phyloP scores from a whole-genome alignment of 805 yeast species.

The Zygosaccharomyces lentus region DNA sequence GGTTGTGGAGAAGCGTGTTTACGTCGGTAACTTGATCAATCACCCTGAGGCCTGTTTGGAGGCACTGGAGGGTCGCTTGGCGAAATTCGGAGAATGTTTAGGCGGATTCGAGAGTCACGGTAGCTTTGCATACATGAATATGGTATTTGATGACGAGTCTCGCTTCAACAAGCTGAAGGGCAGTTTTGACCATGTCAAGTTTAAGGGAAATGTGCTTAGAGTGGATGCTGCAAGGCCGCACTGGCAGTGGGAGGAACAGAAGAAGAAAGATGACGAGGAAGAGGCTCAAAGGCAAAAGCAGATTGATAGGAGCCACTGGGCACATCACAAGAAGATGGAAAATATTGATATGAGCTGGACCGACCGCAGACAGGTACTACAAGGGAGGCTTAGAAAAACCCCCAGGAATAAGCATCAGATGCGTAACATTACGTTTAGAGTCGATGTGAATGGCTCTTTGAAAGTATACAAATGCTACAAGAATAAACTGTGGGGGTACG shows the following conservation, averaged over 20 bases:
- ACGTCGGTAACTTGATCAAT: slow-evolving; percentile 30
- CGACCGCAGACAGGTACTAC: slow-evolving; percentile 43
- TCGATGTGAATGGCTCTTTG: slow-evolving; percentile 52
- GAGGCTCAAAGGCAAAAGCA: slow-evolving; percentile 28
- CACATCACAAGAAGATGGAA: slow-evolving; percentile 36
- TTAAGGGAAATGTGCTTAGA: slow-evolving; percentile 64
- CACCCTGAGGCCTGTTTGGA: slow-evolving; percentile 26
- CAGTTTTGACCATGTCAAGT: slow-evolving; percentile 65
- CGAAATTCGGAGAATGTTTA: slow-evolving; percentile 54
- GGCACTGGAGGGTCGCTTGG: slow-evolving; percentile 53
- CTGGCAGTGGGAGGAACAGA: slow-evolving; percentile 48
- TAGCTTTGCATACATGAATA: slow-evolving; percentile 62
- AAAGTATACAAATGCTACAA: slow-evolving; percentile 59
- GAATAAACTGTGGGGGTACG: slow-evolving; percentile 88
- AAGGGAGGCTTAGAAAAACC: slow-evolving; percentile 60
- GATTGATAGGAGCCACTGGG: slow-evolving; percentile 39
- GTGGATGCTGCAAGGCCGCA: slow-evolving; percentile 60
- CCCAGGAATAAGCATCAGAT: slow-evolving; percentile 42
- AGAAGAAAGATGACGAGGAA: slow-evolving; percentile 38
- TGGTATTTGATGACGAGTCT: slow-evolving; percentile 44
- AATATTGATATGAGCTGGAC: slow-evolving; percentile 37
- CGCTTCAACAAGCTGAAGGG: slow-evolving; percentile 45
- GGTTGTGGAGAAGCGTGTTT: slow-evolving; percentile 25
- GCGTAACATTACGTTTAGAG: slow-evolving; percentile 57
- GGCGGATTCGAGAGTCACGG: slow-evolving; percentile 49